Evolutionary conservation across 2,329 filamentous ascomycete genomes (phyloP), one percentile per base, ranked within the genome.

Genomic region (Thermochaetoides dissita): DNA sequence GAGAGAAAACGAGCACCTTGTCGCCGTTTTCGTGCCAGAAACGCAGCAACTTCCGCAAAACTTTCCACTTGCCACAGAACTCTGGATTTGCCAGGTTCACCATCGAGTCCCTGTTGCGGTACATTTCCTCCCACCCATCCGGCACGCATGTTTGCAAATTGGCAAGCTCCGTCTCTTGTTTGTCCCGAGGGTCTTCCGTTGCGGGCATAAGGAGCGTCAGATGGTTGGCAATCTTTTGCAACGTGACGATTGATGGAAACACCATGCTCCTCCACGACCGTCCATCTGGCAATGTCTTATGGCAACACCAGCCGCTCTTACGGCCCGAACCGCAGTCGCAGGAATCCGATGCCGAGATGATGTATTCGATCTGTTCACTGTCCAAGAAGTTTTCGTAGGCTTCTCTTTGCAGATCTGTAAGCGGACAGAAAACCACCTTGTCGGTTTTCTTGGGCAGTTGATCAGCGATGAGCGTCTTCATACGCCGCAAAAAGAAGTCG

Each of bases 51-150:
- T 85, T 88, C 58, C 80, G 84, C 30, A 98, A 61, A 1, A 98
- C 77, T 56, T 85, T 87, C 91, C 91, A 98, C 61, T 98, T 98
- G 3, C 91, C 91, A 55, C 91, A 98, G 50, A 88, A 95, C 44
- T 93, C 83, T 0, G 85, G 81, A 52, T 94, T 87, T 1, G 87
- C 81, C 39, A 87, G 80, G 52, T 81, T 83, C 39, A 84, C 63
- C 45, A 96, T 81, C 7, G 78, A 84, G 52, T 94, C 85, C 36
- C 85, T 74, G 12, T 81, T 75, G 8, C 68, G 66, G 55, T 87
- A 91, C 0, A 94, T 67, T 12, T 78, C 65, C 53, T 78, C 67
- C 84, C 86, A 95, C 2, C 69, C 66, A 32, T 81, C 68, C 0
- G 91, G 89, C 10, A 88, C 66, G 41, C 84, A 86, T 1, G 76